A percentile compares a stretch with the other conserved stretches of the same genome.
phyloP scores from a whole-genome alignment of 306 rosid species.

The Carpinus fangiana region DNA sequence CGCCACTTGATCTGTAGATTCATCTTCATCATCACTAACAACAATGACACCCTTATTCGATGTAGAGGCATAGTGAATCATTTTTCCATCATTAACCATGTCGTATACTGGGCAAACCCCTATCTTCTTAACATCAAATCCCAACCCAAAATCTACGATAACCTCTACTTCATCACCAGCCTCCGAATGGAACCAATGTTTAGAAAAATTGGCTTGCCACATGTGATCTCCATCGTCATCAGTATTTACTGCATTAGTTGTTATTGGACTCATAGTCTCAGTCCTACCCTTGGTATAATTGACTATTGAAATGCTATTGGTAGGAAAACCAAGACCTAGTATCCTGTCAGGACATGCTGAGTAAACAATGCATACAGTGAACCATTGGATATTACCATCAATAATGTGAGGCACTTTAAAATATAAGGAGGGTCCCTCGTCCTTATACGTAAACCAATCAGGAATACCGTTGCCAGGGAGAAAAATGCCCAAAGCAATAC shows the following conservation, averaged over 20 bases:
- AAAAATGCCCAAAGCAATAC: too few species aligned
- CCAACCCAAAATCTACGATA: conserved; percentile 11
- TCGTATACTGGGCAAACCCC: conserved; percentile 14
- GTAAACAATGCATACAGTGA: too few species aligned
- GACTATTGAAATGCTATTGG: background rate
- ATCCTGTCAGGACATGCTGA: too few species aligned
- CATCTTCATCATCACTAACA: background rate
- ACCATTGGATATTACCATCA: too few species aligned
- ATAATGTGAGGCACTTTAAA: too few species aligned
- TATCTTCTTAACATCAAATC: conserved; percentile 19
- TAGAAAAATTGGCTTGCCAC: conserved; percentile 32
- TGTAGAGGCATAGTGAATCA: conserved; percentile 2
- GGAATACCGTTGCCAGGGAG: too few species aligned
- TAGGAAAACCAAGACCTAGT: too few species aligned
- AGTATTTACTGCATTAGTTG: background rate
- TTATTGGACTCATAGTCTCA: background rate
- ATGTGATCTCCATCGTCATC: conserved; percentile 20
- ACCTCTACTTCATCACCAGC: conserved; percentile 25
- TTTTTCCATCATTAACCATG: background rate
- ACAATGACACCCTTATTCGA: background rate
- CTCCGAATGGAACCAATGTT: conserved; percentile 12
- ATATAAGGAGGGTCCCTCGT: too few species aligned
- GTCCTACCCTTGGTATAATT: conserved; percentile 6
- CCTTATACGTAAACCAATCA: too few species aligned
- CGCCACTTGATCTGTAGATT: background rate